Evolutionary conservation across 2,329 filamentous ascomycete species (phyloP).

Genomic region (Aspergillus hortae): DNA sequence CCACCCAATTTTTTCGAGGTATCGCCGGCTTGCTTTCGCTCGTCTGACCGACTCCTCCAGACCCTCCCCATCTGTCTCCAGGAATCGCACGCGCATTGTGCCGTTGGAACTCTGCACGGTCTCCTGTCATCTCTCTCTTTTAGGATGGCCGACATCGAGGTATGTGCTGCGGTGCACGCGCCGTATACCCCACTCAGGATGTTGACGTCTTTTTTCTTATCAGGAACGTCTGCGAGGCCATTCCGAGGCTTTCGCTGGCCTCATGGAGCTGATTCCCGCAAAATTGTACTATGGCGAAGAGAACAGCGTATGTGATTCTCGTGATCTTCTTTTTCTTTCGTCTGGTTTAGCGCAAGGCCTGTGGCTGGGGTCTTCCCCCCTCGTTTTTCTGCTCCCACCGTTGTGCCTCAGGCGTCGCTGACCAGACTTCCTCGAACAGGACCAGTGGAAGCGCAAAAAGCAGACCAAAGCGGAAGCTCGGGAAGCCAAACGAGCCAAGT

Average conservation of each 20-base stretch:
- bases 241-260: slow-evolving; percentile 77
- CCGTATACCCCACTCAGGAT: slow-evolving; percentile 14
- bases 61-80: slow-evolving; percentile 6
- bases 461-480: slow-evolving; percentile 87
- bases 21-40: slow-evolving; percentile 19
- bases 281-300: slow-evolving; percentile 90
- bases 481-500: slow-evolving; percentile 78
- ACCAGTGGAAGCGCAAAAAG: slow-evolving; percentile 94
- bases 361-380: background rate
- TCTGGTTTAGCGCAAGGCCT: slow-evolving; percentile 5
- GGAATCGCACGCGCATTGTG: slow-evolving; percentile 8
- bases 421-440: slow-evolving; percentile 49
- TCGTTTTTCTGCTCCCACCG: slow-evolving; percentile 13
- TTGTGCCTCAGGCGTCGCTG: slow-evolving; percentile 11
- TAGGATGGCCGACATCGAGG: slow-evolving; percentile 39
- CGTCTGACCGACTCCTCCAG: slow-evolving; percentile 13
- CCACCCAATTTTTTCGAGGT: slow-evolving; percentile 37
- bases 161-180: slow-evolving; percentile 21
- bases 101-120: background rate
- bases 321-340: slow-evolving; percentile 10
- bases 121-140: slow-evolving; percentile 4
- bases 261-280: slow-evolving; percentile 82
- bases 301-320: slow-evolving; percentile 63
- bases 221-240: slow-evolving; percentile 49
- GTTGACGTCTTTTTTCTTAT: slow-evolving; percentile 23